Percentiles rank a stretch among this genome's conserved stretches.
phyloP scores from a whole-genome alignment of 495 filamentous ascomycete genomes.

The Hypoxylon rickii region DNA sequence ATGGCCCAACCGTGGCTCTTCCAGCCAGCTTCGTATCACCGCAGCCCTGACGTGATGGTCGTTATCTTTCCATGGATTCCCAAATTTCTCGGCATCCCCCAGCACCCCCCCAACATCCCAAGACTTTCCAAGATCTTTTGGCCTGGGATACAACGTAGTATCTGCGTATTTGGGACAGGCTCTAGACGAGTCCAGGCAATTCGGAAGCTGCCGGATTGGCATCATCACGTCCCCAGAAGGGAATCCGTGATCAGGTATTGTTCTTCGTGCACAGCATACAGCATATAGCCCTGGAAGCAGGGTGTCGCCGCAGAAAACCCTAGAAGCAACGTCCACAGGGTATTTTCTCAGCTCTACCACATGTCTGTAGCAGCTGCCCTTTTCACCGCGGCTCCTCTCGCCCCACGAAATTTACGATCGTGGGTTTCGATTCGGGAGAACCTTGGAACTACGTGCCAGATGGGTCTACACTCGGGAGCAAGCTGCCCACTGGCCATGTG shows the following conservation, averaged over 20 bases:
- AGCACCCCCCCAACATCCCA: neutral
- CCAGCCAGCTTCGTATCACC: constrained; percentile 6
- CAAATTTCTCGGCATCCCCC: constrained; percentile 7
- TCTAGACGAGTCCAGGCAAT: constrained; percentile 16
- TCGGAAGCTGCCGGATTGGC: constrained; percentile 22
- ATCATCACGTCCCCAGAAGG: constrained; percentile 1
- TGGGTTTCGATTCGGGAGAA: neutral
- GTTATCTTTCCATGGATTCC: neutral
- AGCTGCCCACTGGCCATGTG: neutral
- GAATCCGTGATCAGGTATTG: too few species aligned
- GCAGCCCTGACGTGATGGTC: neutral
- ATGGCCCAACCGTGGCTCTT: neutral
- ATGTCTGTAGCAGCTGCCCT: too few species aligned
- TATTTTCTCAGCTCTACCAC: too few species aligned
- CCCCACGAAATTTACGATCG: too few species aligned
- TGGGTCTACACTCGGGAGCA: neutral
- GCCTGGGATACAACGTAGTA: constrained; percentile 17
- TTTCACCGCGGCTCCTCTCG: too few species aligned
- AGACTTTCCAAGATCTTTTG: too few species aligned
- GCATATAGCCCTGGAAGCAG: neutral
- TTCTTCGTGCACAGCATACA: too few species aligned
- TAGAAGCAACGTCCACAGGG: constrained; percentile 13
- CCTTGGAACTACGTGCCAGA: neutral
- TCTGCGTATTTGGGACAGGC: constrained; percentile 4
- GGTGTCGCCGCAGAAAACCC: constrained; percentile 4